phyloP scores from a whole-genome alignment of 805 yeast genomes.

The Myxozyma geophila region DNA sequence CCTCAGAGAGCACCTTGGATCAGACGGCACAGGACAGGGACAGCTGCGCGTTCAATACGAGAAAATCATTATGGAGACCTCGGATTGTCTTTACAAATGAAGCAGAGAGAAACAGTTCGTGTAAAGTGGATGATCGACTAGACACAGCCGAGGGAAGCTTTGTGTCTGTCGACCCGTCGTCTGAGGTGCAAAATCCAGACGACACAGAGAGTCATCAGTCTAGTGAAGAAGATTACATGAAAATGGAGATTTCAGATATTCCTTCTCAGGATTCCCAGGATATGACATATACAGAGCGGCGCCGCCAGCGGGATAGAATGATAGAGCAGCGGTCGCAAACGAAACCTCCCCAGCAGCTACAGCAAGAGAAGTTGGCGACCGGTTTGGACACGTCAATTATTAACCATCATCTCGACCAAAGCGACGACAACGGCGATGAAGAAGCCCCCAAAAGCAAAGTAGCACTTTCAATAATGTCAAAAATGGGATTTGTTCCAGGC shows the following conservation, averaged over 20 bases:
- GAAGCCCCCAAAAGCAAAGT: constrained; percentile 37
- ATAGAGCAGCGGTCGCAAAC: constrained; percentile 7
- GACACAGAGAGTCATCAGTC: neutral
- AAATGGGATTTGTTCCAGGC: constrained; percentile 62
- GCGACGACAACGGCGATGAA: constrained; percentile 19
- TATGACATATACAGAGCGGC: constrained; percentile 23
- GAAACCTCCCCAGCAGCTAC: constrained; percentile 10
- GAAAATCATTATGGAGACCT: too few species aligned
- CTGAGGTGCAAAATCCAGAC: neutral
- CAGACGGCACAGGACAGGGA: too few species aligned
- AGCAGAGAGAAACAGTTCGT: too few species aligned
- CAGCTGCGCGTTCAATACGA: too few species aligned
- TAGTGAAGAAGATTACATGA: constrained; percentile 23
- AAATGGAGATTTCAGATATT: constrained; percentile 24
- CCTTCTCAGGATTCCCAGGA: constrained; percentile 9
- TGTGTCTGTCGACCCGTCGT: too few species aligned
- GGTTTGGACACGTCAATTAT: constrained; percentile 20
- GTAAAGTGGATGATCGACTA: too few species aligned
- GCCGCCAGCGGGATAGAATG: neutral
- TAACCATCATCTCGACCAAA: neutral
- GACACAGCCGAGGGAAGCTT: too few species aligned
- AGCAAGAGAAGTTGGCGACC: constrained; percentile 22
- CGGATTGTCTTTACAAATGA: too few species aligned
- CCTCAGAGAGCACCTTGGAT: too few species aligned
- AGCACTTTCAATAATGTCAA: constrained; percentile 55